Percentiles rank a stretch among this genome's conserved stretches.
phyloP scores from a whole-genome alignment of 352 stramenopile genomes.

The Phytophthora pinifolia region DNA sequence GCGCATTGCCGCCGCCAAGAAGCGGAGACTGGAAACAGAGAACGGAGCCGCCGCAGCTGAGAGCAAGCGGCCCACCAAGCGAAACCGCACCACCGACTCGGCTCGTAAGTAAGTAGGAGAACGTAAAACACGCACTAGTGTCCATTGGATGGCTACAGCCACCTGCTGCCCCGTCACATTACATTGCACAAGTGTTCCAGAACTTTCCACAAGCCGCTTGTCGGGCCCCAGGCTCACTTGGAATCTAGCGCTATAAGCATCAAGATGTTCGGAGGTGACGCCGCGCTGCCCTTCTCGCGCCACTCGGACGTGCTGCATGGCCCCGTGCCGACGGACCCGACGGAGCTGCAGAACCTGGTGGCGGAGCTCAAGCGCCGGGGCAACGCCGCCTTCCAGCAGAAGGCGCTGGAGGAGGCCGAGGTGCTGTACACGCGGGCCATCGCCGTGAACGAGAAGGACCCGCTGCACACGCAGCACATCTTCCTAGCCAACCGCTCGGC shows the following conservation, averaged over 20 bases:
- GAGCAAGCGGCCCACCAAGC: constrained; percentile 20
- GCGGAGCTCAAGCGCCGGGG: constrained; percentile 88
- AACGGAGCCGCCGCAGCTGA: constrained; percentile 11
- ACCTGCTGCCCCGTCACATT: no score
- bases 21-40: constrained; percentile 28
- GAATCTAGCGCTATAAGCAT: no score
- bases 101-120: constrained; percentile 29
- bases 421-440: constrained; percentile 97
- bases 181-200: no score
- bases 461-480: constrained; percentile 73
- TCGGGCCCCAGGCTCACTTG: no score
- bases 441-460: constrained; percentile 64
- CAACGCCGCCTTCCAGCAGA: constrained; percentile 86
- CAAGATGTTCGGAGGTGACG: constrained; percentile 69
- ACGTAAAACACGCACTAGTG: no score
- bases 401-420: constrained; percentile 91
- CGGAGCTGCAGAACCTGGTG: constrained; percentile 65
- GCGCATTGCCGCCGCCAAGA: constrained; percentile 32
- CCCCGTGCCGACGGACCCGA: constrained; percentile 41
- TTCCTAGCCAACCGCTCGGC: constrained; percentile 90
- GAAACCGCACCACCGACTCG: constrained; percentile 23
- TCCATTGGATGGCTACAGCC: no score
- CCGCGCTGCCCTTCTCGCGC: constrained; percentile 69
- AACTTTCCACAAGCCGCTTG: no score
- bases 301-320: constrained; percentile 83